A percentile compares a stretch with the other conserved stretches of the same genome.
These are phyloP conservation scores for Saccharomyces hybrid DNA, from an alignment of 1,139 yeast genomes.

Conservation along the genomic window DNA sequence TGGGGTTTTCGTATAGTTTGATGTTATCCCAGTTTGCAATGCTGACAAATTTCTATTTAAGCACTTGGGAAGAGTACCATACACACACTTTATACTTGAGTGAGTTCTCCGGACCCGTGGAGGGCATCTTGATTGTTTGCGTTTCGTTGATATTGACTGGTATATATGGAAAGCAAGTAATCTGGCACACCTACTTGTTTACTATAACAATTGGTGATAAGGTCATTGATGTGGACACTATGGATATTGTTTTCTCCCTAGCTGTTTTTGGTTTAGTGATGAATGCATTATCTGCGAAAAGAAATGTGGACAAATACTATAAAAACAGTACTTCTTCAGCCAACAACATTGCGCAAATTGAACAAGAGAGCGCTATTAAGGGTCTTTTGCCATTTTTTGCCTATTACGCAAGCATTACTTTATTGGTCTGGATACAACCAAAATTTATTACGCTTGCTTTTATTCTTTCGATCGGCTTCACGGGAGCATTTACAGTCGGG, in stretches of 20 bases:
- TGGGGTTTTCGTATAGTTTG: conserved; percentile 61
- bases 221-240: conserved; percentile 16
- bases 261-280: conserved; percentile 45
- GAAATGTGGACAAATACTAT: conserved; percentile 55
- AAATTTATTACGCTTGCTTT: conserved; percentile 56
- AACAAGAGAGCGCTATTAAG: conserved; percentile 40
- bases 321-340: conserved; percentile 30
- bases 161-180: conserved; percentile 53
- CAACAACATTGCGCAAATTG: conserved; percentile 15
- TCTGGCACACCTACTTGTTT: conserved; percentile 43
- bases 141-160: conserved; percentile 56
- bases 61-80: conserved; percentile 95
- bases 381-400: conserved; percentile 66
- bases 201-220: conserved; percentile 12
- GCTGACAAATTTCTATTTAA: conserved; percentile 71
- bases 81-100: conserved; percentile 77
- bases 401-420: conserved; percentile 50
- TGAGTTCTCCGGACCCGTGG: conserved; percentile 87
- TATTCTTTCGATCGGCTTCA: conserved; percentile 60
- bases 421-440: conserved; percentile 41
- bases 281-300: conserved; percentile 65
- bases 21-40: conserved; percentile 68
- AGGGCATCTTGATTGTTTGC: conserved; percentile 69
- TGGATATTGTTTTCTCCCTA: conserved; percentile 22
- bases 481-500: conserved; percentile 82